phyloP scores from a whole-genome alignment of 805 yeast genomes.

The Cyberlindnera nakhonratchasimensis region DNA sequence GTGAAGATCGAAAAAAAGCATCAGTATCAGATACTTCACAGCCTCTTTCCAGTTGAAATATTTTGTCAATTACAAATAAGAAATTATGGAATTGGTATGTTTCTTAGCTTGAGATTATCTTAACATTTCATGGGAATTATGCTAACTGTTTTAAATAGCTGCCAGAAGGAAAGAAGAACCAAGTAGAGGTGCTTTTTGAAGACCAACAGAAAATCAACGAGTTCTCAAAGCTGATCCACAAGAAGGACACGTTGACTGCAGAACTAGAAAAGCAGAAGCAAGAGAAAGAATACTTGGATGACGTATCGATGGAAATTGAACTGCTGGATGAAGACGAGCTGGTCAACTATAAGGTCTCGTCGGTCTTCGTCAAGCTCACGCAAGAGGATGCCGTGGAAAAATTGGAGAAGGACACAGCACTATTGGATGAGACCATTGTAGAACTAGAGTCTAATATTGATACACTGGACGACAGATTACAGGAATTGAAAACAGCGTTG shows the following conservation, averaged over 20 bases:
- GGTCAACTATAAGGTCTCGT: conserved; percentile 79
- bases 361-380: conserved; percentile 63
- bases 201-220: conserved; percentile 89
- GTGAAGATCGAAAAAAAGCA: too few relatives aligned
- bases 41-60: too few relatives aligned
- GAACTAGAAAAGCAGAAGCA: conserved; percentile 47
- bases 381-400: conserved; percentile 64
- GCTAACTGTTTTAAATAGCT: conserved; percentile 16
- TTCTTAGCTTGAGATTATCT: background rate
- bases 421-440: conserved; percentile 47
- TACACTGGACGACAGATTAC: conserved; percentile 51
- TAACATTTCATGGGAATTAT: background rate
- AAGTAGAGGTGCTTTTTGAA: conserved; percentile 37
- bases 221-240: conserved; percentile 77
- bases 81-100: conserved; percentile 18
- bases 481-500: conserved; percentile 61
- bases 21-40: too few relatives aligned
- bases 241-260: conserved; percentile 55
- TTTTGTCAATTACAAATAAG: background rate
- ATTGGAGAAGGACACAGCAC: conserved; percentile 59
- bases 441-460: conserved; percentile 45
- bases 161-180: conserved; percentile 41
- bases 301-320: conserved; percentile 80
- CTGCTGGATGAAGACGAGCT: conserved; percentile 73
- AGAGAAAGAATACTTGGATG: conserved; percentile 87